phyloP scores from a whole-genome alignment of 495 filamentous ascomycete species.

The Penicillium ochrochloron region DNA sequence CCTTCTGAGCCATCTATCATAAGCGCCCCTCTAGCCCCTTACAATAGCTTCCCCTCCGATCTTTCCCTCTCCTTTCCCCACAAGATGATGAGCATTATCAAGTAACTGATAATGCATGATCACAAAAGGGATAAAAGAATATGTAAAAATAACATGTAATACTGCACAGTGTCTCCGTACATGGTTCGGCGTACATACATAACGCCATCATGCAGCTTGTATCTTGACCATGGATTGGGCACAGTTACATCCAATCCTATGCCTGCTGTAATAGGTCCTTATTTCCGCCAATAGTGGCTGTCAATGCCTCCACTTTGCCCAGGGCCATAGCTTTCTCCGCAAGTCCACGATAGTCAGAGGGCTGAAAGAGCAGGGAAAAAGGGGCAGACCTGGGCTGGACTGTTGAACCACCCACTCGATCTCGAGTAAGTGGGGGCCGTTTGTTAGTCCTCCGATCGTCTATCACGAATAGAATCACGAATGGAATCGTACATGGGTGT shows the following conservation, averaged over 20 bases:
- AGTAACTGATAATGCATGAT: background rate
- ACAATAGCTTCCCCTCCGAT: background rate
- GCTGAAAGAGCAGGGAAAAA: background rate
- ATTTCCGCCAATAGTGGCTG: slow-evolving; percentile 11
- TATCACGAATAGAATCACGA: slow-evolving; percentile 2
- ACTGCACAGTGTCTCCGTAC: background rate
- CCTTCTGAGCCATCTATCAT: background rate
- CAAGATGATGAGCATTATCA: background rate
- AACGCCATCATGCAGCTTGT: slow-evolving; percentile 2
- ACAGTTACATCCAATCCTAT: background rate
- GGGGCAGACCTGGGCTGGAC: slow-evolving; percentile 11
- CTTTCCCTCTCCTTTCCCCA: background rate
- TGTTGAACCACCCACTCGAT: background rate
- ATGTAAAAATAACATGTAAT: slow-evolving; percentile 1
- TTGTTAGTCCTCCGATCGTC: slow-evolving; percentile 13
- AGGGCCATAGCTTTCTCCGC: slow-evolving; percentile 10
- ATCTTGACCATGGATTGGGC: slow-evolving; percentile 1
- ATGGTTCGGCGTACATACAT: background rate
- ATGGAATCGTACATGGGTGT: background rate
- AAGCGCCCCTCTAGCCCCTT: background rate
- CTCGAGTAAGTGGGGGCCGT: slow-evolving; percentile 5
- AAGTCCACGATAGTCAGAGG: background rate
- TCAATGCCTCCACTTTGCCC: slow-evolving; percentile 5
- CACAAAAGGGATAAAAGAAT: background rate
- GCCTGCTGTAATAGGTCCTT: background rate